phyloP scores from a whole-genome alignment of 2,329 filamentous ascomycete genomes.

The Talaromyces verruculosus region DNA sequence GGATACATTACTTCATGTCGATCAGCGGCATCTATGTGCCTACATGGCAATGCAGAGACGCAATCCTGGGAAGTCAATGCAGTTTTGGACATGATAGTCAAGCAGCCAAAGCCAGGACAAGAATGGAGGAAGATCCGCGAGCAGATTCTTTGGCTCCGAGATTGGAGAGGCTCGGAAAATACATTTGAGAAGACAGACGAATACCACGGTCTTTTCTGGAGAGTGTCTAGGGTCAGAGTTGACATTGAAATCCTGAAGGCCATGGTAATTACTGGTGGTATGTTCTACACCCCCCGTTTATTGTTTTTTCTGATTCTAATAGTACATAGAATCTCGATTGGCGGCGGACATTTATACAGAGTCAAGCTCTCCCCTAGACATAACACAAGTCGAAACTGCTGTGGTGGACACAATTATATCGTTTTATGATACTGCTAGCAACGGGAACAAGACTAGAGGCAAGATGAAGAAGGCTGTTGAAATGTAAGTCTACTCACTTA shows the following conservation, averaged over 20 bases:
- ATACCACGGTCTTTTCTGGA: constrained; percentile 51
- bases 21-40: constrained; percentile 49
- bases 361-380: constrained; percentile 39
- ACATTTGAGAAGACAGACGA: constrained; percentile 29
- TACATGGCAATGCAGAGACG: constrained; percentile 54
- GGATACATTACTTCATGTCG: constrained; percentile 40
- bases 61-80: constrained; percentile 55
- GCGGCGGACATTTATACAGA: constrained; percentile 45
- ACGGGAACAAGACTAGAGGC: constrained; percentile 63
- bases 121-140: constrained; percentile 52
- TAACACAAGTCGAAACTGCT: constrained; percentile 51
- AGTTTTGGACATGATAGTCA: constrained; percentile 51
- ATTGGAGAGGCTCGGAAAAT: constrained; percentile 50
- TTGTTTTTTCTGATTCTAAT: neutral
- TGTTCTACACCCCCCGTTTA: constrained; percentile 13
- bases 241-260: constrained; percentile 60
- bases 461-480: constrained; percentile 62
- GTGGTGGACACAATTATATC: constrained; percentile 55
- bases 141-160: constrained; percentile 60
- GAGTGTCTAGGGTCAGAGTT: constrained; percentile 49
- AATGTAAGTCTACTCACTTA: constrained; percentile 44
- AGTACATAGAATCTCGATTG: constrained; percentile 40
- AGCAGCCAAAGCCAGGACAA: constrained; percentile 46
- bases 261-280: constrained; percentile 51
- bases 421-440: constrained; percentile 65